A percentile compares a stretch with the other conserved stretches of the same genome.
Conservation (phyloP, 805 yeast species). For the Spencermartinsiella europaea region DNA sequence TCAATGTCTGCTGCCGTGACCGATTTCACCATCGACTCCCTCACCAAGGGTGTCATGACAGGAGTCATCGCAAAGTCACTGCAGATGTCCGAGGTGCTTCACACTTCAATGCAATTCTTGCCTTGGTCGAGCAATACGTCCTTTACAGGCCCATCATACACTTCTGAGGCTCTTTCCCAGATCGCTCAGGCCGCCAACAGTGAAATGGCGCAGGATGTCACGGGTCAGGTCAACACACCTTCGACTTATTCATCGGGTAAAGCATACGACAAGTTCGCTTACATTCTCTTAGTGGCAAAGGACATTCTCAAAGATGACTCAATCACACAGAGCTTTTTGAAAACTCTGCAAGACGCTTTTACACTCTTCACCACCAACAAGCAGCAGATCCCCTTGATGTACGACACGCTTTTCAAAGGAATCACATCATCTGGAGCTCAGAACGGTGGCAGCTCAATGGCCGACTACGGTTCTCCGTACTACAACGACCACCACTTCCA, state of each 20-base stretch:
- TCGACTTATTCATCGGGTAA: conserved; percentile 93
- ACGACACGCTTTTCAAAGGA: conserved; percentile 61
- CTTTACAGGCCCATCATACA: conserved; percentile 38
- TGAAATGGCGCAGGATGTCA: conserved; percentile 53
- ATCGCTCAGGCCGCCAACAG: conserved; percentile 46
- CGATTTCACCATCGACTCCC: conserved; percentile 38
- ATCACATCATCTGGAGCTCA: conserved; percentile 32
- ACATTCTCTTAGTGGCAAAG: conserved; percentile 68
- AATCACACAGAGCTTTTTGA: conserved; percentile 48
- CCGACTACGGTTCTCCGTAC: conserved; percentile 71
- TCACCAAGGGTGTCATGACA: conserved; percentile 40
- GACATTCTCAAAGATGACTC: conserved; percentile 53
- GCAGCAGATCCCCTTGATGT: conserved; percentile 68
- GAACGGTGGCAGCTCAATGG: conserved; percentile 35
- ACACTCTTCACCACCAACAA: conserved; percentile 61
- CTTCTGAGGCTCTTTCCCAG: conserved; percentile 34
- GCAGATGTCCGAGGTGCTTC: conserved; percentile 35
- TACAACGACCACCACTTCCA: conserved; percentile 87
- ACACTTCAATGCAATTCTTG: conserved; percentile 43
- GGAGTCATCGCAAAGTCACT: conserved; percentile 33
- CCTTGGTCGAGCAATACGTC: conserved; percentile 50
- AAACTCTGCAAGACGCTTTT: conserved; percentile 61
- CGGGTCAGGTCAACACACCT: conserved; percentile 56
- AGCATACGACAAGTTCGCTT: conserved; percentile 82
- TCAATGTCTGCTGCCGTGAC: conserved; percentile 31